phyloP scores from a whole-genome alignment of 2,329 filamentous ascomycete species.

The Madurella mycetomatis region DNA sequence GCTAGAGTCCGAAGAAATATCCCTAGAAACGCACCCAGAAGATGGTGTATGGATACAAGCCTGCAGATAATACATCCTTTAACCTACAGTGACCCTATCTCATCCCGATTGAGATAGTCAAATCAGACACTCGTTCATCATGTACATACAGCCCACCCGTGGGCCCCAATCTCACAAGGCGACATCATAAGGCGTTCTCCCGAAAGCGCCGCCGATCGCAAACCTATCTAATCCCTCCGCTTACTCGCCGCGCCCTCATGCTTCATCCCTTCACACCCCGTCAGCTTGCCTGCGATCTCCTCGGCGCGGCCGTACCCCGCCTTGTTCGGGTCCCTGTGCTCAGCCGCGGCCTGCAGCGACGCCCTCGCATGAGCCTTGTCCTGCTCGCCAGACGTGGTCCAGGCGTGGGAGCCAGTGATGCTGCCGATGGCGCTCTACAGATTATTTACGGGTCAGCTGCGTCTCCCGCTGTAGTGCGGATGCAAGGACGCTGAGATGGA shows the following conservation, averaged over 20 bases:
- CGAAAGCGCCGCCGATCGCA: too few relatives aligned
- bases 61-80: too few relatives aligned
- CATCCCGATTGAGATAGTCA: too few relatives aligned
- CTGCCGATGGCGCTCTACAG: conserved; percentile 47
- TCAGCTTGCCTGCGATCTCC: conserved; percentile 58
- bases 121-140: too few relatives aligned
- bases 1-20: too few relatives aligned
- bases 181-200: too few relatives aligned
- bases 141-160: too few relatives aligned
- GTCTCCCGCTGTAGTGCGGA: too few relatives aligned
- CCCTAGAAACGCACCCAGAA: too few relatives aligned
- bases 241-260: conserved; percentile 53
- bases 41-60: too few relatives aligned
- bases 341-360: conserved; percentile 57
- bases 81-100: too few relatives aligned
- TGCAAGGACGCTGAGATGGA: not conserved
- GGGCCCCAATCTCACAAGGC: too few relatives aligned
- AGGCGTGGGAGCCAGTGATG: conserved; percentile 57
- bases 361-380: conserved; percentile 60
- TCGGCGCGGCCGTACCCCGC: conserved; percentile 60
- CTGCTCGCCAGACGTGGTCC: conserved; percentile 59
- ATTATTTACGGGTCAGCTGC: not conserved
- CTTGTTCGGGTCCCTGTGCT: conserved; percentile 48
- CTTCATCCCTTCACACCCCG: conserved; percentile 67
- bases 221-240: not conserved